Conservation (phyloP, 441 rosid species). For the Brassica balearica region DNA sequence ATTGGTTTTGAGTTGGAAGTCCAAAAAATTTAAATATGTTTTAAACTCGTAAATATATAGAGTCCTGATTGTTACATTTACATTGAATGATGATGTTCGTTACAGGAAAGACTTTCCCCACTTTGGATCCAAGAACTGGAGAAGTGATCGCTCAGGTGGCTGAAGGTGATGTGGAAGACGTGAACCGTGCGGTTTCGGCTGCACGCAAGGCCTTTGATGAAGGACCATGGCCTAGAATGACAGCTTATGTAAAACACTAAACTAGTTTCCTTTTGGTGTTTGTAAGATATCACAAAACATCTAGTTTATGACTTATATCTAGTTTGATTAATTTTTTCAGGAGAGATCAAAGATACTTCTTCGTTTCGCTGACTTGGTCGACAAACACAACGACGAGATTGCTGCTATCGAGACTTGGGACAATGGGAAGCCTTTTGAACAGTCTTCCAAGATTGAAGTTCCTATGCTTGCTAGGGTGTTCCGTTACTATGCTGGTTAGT, state of each 20-base stretch:
- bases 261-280: background rate
- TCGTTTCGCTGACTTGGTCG: conserved; percentile 66
- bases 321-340: conserved; percentile 40
- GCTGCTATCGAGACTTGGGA: conserved; percentile 72
- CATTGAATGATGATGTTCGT: conserved; percentile 8
- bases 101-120: conserved; percentile 52
- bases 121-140: conserved; percentile 55
- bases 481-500: conserved; percentile 67
- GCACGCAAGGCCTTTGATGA: conserved; percentile 63
- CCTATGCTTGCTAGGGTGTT: conserved; percentile 54
- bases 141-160: conserved; percentile 61
- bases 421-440: conserved; percentile 63
- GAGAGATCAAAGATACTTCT: conserved; percentile 56
- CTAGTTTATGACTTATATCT: background rate
- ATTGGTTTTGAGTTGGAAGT: no score
- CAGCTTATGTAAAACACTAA: conserved; percentile 43
- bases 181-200: conserved; percentile 55
- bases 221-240: conserved; percentile 65
- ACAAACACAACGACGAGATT: conserved; percentile 59
- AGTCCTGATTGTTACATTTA: background rate
- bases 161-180: conserved; percentile 57
- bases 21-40: no score
- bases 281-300: background rate
- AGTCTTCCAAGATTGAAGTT: conserved; percentile 53
- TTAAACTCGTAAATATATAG: background rate